These are phyloP conservation scores for Penicillium egyptiacum DNA, from an alignment of 495 filamentous ascomycete species.

Conservation along the genomic window DNA sequence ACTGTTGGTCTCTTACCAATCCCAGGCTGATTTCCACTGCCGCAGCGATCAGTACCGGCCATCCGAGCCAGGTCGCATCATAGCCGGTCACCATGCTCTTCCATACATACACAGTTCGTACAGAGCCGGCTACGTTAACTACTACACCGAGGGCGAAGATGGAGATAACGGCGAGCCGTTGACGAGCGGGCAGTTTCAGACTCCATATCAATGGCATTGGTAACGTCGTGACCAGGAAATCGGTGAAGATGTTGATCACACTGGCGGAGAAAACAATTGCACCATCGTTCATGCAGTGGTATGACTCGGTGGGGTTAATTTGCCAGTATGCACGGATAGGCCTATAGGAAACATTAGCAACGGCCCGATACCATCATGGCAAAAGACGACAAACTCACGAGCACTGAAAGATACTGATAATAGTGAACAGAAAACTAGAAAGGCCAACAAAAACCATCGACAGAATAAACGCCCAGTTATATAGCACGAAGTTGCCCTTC, in stretches of 20 bases:
- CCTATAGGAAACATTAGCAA: slow-evolving; percentile 30
- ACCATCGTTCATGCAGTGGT: slow-evolving; percentile 52
- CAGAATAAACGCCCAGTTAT: slow-evolving; percentile 43
- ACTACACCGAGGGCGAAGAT: slow-evolving; percentile 60
- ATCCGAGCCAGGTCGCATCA: slow-evolving; percentile 56
- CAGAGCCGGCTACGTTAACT: slow-evolving; percentile 56
- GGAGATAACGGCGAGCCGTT: slow-evolving; percentile 55
- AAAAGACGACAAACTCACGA: slow-evolving; percentile 36
- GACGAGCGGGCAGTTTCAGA: slow-evolving; percentile 53
- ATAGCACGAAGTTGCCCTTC: slow-evolving; percentile 37
- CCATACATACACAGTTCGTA: slow-evolving; percentile 56
- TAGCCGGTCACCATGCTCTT: slow-evolving; percentile 48
- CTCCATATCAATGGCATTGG: slow-evolving; percentile 61
- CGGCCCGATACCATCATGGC: not conserved
- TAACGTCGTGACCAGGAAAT: slow-evolving; percentile 56
- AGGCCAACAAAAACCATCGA: slow-evolving; percentile 46
- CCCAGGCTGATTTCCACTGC: slow-evolving; percentile 59
- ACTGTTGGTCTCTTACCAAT: slow-evolving; percentile 48
- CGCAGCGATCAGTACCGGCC: slow-evolving; percentile 53
- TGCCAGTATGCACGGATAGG: slow-evolving; percentile 57
- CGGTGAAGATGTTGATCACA: slow-evolving; percentile 60
- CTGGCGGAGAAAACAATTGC: slow-evolving; percentile 53
- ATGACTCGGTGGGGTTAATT: slow-evolving; percentile 30
- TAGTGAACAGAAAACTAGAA: slow-evolving; percentile 48
- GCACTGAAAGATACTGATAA: slow-evolving; percentile 58